phyloP scores from a whole-genome alignment of 164 flowering plant genomes.

The Chimonanthus salicifolius region DNA sequence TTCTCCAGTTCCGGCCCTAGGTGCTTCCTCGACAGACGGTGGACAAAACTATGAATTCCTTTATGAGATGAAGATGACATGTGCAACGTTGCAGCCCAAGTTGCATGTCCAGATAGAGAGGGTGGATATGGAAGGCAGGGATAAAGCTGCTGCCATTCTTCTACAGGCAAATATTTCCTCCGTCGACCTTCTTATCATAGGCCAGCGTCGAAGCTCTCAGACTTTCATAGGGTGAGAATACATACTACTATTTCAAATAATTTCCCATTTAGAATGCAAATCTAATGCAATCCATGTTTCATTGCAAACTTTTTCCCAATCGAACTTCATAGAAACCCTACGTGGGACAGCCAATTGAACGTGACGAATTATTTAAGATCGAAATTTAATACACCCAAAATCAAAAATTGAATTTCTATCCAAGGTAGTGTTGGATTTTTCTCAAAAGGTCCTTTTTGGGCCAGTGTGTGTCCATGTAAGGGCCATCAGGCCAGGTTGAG shows the following conservation, averaged over 20 bases:
- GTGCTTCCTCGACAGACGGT: constrained; percentile 2
- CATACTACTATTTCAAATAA: neutral
- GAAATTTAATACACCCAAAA: no score
- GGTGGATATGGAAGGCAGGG: constrained; percentile 41
- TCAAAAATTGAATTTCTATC: no score
- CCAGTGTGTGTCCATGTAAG: no score
- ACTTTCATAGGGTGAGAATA: constrained; percentile 52
- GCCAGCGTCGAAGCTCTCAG: constrained; percentile 51
- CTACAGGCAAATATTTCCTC: constrained; percentile 19
- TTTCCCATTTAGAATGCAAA: no score
- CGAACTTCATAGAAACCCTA: no score
- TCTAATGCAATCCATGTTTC: no score
- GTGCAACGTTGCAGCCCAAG: constrained; percentile 38
- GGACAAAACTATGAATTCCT: constrained; percentile 40
- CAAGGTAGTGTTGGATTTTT: no score
- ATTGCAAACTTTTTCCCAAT: no score
- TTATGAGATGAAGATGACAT: constrained; percentile 45
- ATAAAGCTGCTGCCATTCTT: constrained; percentile 51
- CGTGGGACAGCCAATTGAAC: no score
- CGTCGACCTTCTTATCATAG: constrained; percentile 54
- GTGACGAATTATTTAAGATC: no score
- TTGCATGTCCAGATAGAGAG: constrained; percentile 31
- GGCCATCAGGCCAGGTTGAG: no score
- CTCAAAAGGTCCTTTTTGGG: no score
- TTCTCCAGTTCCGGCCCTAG: neutral